Evolutionary conservation across 148 eudicot species (phyloP), one percentile per base, ranked within the genome.

Genomic region (Amaranthus palmeri): DNA sequence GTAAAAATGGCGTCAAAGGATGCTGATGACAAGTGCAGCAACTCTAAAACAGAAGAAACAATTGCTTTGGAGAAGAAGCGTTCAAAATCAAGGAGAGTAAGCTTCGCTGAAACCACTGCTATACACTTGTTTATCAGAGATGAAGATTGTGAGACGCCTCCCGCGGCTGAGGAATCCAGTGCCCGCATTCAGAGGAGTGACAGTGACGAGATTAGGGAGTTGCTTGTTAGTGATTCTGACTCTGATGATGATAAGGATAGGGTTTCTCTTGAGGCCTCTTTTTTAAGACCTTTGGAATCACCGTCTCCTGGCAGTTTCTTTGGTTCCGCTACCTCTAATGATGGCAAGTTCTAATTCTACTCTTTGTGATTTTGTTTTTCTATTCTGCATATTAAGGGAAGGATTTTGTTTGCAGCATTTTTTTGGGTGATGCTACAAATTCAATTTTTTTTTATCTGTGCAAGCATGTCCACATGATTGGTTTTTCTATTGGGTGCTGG

Each of bases 101-200:
- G 98, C 85, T 93, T 93, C 71, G 97, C 98, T 0, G 98, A 93
- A 81, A 91, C 83, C 70, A 93, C 98, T 0, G 90, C 96, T 4
- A 76, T 93, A 40, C 96, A 86, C 78, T 72, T 88, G 64, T 93
- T 87, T 85, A 85, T 81, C 72, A 76, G 93, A 1, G 98, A 91
- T 61, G 98, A 93, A 0, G 92, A 85, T 6, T 66, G 72, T 57
- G 91, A 83, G 58, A 82, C 89, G 12, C 88, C 92, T 13, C 77
- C 83, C 10, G 81, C 79, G 2, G 57, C 71, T 1, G 55, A 44
- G 5, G 67, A 48, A 43, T 74, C 65, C 7, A 67, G 60, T n/a
- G 67, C 67, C 54, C 68, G 66, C 76, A 73, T 82, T 58, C 62
- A 58, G 2, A 64, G 77, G 73, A 75, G 57, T 14, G 83, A 78